Conservation (phyloP, 139 green algal genomes). For the Pedinophyceae sp. region DNA sequence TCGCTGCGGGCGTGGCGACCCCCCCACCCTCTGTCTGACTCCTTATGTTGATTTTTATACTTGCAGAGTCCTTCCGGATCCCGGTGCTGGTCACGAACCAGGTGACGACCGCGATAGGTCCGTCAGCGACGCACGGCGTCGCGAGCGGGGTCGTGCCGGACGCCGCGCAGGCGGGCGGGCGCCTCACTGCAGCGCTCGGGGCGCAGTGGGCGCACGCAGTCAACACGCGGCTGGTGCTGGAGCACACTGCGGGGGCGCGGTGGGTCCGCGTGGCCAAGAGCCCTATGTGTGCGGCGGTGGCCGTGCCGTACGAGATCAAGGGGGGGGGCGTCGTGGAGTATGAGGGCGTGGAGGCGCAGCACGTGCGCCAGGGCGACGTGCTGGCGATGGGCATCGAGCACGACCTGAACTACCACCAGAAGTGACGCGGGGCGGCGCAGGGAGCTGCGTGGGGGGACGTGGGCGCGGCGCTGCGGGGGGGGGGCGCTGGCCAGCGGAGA, state of each 20-base stretch:
- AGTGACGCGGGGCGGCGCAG: too few species aligned
- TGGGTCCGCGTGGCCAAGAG: neutral
- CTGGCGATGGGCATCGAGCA: neutral
- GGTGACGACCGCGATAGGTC: conserved; percentile 16
- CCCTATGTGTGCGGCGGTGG: neutral
- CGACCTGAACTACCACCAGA: too few species aligned
- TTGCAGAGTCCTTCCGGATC: conserved; percentile 55
- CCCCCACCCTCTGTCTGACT: too few species aligned
- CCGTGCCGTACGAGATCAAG: neutral
- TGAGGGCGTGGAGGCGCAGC: neutral
- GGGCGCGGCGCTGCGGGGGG: too few species aligned
- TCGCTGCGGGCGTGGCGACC: too few species aligned
- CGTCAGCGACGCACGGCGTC: conserved; percentile 9
- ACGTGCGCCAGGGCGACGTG: neutral
- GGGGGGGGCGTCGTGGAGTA: neutral
- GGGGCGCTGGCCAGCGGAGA: too few species aligned
- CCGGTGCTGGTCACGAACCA: conserved; percentile 66
- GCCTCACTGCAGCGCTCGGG: conserved; percentile 65
- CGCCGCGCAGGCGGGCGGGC: conserved; percentile 1
- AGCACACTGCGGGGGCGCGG: conserved; percentile 5
- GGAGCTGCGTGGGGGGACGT: too few species aligned
- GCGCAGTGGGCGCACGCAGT: conserved; percentile 82
- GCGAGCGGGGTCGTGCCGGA: neutral
- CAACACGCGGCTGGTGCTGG: conserved; percentile 71
- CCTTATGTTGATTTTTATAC: too few species aligned